These are phyloP conservation scores for Ganoderma sinense DNA, from an alignment of 1,284 basidiomycete genomes.

Conservation along the genomic window DNA sequence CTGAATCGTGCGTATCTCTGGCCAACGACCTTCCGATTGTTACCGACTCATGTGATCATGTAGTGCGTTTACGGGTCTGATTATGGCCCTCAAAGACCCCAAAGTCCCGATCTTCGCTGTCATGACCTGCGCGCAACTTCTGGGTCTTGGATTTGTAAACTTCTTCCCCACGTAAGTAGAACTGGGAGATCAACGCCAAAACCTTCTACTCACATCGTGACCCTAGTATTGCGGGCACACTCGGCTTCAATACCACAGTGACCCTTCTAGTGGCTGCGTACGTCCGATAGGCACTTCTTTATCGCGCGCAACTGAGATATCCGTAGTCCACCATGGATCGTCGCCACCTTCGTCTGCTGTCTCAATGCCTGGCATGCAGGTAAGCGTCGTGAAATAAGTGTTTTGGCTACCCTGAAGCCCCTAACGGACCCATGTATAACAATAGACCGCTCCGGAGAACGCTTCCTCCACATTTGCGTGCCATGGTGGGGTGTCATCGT, in stretches of 20 bases:
- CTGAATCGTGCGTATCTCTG: conserved; percentile 56
- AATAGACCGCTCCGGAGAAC: conserved; percentile 65
- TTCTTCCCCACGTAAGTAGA: conserved; percentile 74
- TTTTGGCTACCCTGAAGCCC: not conserved
- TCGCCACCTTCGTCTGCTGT: conserved; percentile 61
- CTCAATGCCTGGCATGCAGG: conserved; percentile 74
- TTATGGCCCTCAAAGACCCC: conserved; percentile 66
- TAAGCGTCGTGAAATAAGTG: conserved; percentile 32
- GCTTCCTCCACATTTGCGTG: conserved; percentile 70
- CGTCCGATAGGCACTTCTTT: conserved; percentile 37
- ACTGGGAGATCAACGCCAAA: not conserved
- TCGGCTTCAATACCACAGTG: conserved; percentile 67
- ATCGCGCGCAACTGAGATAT: not conserved
- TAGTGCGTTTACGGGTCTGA: conserved; percentile 61
- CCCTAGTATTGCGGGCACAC: conserved; percentile 64
- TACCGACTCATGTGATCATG: not conserved
- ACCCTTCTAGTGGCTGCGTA: conserved; percentile 71
- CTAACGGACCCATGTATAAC: not conserved
- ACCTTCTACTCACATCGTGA: conserved; percentile 7
- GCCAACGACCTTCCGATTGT: not conserved
- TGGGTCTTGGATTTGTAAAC: conserved; percentile 76
- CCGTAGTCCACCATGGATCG: conserved; percentile 70
- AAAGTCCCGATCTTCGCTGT: conserved; percentile 68
- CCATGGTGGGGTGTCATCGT: conserved; percentile 70
- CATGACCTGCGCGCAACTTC: conserved; percentile 56